Percentiles rank a stretch among this genome's conserved stretches.
Evolutionary conservation across 345 rosid genomes (phyloP).

Genomic region (Angophora floribunda): DNA sequence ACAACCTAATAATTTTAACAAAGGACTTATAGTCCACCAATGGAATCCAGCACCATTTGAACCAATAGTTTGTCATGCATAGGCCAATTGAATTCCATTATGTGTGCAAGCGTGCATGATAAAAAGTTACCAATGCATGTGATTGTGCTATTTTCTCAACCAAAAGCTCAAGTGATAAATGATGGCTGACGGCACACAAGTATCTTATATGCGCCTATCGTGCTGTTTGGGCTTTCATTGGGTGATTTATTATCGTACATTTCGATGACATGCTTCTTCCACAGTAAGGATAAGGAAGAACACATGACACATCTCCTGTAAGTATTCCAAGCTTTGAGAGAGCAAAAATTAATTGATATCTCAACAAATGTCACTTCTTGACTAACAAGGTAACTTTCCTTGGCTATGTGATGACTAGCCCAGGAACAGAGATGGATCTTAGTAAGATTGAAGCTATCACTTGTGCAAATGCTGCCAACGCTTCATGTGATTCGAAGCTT

Average conservation of each 20-base stretch:
- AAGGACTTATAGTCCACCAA: too few relatives aligned
- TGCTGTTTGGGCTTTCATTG: neutral
- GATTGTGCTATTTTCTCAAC: too few relatives aligned
- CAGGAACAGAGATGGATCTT: too few relatives aligned
- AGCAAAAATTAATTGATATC: neutral
- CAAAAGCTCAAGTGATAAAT: too few relatives aligned
- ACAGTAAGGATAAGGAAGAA: neutral
- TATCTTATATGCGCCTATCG: neutral
- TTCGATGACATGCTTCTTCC: neutral
- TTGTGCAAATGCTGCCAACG: too few relatives aligned
- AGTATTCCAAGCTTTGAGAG: neutral
- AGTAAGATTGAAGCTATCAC: too few relatives aligned
- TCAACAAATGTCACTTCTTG: neutral
- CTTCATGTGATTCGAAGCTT: neutral
- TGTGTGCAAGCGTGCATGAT: too few relatives aligned
- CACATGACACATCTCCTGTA: neutral
- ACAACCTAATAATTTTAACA: accelerated
- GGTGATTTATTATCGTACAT: neutral
- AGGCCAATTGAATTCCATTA: too few relatives aligned
- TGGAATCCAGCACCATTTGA: too few relatives aligned
- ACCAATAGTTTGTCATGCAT: accelerated
- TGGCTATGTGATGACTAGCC: too few relatives aligned
- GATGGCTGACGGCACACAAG: too few relatives aligned
- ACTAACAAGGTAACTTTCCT: neutral
- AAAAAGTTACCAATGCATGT: accelerated